A percentile compares a stretch with the other conserved stretches of the same genome.
These are phyloP conservation scores for Tinospora cordifolia DNA, from an alignment of 164 flowering plant species.

Conservation along the genomic window DNA sequence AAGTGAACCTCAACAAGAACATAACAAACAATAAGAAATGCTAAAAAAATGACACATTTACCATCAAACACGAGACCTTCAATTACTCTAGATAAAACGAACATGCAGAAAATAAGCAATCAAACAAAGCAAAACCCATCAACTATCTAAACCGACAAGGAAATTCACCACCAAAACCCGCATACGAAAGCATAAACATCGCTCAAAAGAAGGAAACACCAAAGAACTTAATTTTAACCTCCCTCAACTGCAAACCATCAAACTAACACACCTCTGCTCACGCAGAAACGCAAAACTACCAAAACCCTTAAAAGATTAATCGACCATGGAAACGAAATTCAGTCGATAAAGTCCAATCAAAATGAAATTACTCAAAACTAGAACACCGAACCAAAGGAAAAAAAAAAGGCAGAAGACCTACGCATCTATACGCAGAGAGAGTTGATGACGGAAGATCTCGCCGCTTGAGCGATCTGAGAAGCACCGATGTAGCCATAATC, in stretches of 20 bases:
- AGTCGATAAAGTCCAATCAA: neutral
- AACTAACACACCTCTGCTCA: neutral
- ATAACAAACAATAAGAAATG: neutral
- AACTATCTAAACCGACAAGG: neutral
- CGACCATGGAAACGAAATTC: neutral
- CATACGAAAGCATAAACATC: neutral
- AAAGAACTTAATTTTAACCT: neutral
- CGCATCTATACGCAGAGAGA: constrained; percentile 19
- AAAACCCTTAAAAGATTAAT: neutral
- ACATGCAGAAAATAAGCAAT: neutral
- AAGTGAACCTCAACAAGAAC: neutral
- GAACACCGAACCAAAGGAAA: neutral
- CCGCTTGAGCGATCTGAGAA: constrained; percentile 23
- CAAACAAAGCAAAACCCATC: neutral
- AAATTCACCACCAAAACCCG: neutral
- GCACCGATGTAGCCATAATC: constrained; percentile 24
- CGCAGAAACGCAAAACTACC: neutral
- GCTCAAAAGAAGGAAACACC: neutral
- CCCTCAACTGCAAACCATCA: neutral
- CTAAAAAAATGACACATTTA: too few relatives aligned
- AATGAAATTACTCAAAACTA: neutral
- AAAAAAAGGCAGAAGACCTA: constrained; percentile 6
- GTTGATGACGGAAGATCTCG: constrained; percentile 19
- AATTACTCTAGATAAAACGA: neutral
- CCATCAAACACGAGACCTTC: neutral